phyloP scores from a whole-genome alignment of 75 land plant species.

The Selaginella moellendorffii region DNA sequence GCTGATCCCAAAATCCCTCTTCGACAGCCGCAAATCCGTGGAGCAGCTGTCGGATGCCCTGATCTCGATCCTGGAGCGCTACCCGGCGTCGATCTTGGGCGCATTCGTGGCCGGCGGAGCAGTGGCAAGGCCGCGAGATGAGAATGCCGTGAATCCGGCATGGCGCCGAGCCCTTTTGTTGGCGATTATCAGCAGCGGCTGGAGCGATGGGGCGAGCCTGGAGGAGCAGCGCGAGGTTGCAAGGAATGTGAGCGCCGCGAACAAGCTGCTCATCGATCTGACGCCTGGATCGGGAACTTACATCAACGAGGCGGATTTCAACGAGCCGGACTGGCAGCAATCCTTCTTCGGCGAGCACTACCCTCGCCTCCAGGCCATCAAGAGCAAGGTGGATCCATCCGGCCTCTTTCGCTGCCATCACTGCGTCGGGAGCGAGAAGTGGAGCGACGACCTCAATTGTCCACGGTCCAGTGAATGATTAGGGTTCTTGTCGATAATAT shows the following conservation, averaged over 20 bases:
- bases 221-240: no score
- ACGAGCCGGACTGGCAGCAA: slow-evolving; percentile 17
- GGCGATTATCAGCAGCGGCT: no score
- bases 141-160: slow-evolving; percentile 20
- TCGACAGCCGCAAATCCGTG: no score
- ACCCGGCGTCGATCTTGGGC: neutral
- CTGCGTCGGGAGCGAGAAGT: slow-evolving; percentile 25
- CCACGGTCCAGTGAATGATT: no score
- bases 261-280: neutral
- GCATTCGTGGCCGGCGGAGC: neutral
- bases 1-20: neutral
- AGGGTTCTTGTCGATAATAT: no score
- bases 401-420: slow-evolving; percentile 18
- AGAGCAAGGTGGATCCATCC: slow-evolving; percentile 15
- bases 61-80: neutral
- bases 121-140: neutral
- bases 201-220: no score
- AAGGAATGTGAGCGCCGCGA: no score
- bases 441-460: no score
- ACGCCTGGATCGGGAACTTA: slow-evolving; percentile 19
- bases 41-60: no score
- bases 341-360: slow-evolving; percentile 20
- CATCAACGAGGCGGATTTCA: slow-evolving; percentile 22
- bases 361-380: slow-evolving; percentile 11
- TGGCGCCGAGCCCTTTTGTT: slow-evolving; percentile 26